phyloP scores from a whole-genome alignment of 2,329 filamentous ascomycete species.

The Colletotrichum eleusines region DNA sequence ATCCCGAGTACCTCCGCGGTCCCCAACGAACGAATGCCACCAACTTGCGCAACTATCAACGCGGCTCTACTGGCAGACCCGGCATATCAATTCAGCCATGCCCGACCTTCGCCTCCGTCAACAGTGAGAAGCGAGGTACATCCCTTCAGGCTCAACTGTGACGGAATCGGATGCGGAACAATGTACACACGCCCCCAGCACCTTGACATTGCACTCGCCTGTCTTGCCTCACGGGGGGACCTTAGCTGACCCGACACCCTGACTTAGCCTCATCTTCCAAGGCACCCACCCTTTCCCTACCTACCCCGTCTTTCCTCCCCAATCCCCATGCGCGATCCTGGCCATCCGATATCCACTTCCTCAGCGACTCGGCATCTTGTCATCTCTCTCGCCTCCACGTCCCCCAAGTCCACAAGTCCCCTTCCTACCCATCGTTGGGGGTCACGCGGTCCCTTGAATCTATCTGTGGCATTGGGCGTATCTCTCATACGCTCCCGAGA shows the following conservation, averaged over 20 bases:
- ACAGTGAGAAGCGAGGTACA: background rate
- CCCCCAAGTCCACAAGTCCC: slow-evolving; percentile 13
- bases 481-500: slow-evolving; percentile 33
- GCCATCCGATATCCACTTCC: slow-evolving; percentile 22
- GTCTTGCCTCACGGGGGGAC: background rate
- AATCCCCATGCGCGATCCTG: slow-evolving; percentile 34
- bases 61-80: background rate
- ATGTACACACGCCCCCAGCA: background rate
- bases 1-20: background rate
- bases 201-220: slow-evolving; percentile 1
- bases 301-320: slow-evolving; percentile 24
- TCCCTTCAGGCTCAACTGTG: background rate
- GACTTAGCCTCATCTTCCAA: slow-evolving; percentile 35
- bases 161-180: background rate
- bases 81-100: background rate
- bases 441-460: slow-evolving; percentile 41
- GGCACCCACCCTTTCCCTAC: slow-evolving; percentile 8
- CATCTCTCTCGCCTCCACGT: slow-evolving; percentile 27
- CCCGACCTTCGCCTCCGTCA: background rate
- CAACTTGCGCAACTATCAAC: background rate
- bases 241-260: slow-evolving; percentile 16
- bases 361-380: slow-evolving; percentile 28
- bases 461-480: slow-evolving; percentile 39
- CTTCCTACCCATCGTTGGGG: slow-evolving; percentile 23
- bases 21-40: background rate